Base-by-base conservation (phyloP, 2,329 filamentous ascomycete species). In the Diplodia scrobiculata region DNA sequence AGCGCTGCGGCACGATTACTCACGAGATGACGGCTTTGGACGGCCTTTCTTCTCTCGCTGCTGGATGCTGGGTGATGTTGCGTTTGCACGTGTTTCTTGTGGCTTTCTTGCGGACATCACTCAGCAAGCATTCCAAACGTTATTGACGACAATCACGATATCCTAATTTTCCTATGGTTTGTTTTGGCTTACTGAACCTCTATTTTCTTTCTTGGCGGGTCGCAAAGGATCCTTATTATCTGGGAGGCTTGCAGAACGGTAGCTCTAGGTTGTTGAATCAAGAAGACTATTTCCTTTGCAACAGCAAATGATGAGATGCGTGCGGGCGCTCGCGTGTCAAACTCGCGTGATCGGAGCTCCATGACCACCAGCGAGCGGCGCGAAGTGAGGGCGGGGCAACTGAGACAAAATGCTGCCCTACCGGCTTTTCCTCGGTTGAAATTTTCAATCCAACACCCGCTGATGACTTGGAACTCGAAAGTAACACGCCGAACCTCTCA, bases 331-430 rank as follows among this genome's bases (percentile, higher is more conserved):
- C n/a, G 52, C 54, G 13, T 47, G 13, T 55, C 9, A 4, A 17
- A 21, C 32, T 48, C 50, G 19, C 47, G 62, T 54, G 51, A 65
- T 58, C 38, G 36, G n/a, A 47, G 38, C 52, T 55, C 10, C 13
- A 21, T 45, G 50, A 29, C 21, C 3, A 47, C n/a, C 48, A 5
- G 21, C 48, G 10, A 51, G 48, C 51, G 27, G 21, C 21, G 21
- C 53, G 27, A 58, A 41, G 55, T 47, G 55, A 41, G 55, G 55
- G 55, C 38, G 55, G 55, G 55, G 55, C 55, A 59, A 10, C 34
- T 32, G 32, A 55, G 32, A 10, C 27, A 65, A 65, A 48, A 27
- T 29, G 63, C 52, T 51, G 62, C 62, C 62, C 36, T 65, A 65
- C 38, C 63, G 63, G 63, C 13, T 21, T 34, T 50, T 58, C 25